These are phyloP conservation scores for Aspergillus coremiiformis DNA, from an alignment of 495 filamentous ascomycete genomes.

Conservation along the genomic window DNA sequence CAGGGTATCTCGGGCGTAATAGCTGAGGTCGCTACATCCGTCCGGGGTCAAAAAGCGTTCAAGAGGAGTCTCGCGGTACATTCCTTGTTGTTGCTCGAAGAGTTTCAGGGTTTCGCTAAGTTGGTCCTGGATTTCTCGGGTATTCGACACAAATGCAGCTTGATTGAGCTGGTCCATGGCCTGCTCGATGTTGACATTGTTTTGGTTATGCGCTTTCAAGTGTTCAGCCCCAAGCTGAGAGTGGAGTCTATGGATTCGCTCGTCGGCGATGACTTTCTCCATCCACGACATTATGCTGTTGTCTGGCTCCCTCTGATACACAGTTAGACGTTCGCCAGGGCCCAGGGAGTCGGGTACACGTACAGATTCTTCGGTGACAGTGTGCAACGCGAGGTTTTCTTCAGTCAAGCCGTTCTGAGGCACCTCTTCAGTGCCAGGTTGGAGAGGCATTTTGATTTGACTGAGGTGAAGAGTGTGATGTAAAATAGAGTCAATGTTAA, in stretches of 20 bases:
- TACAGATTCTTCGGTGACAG: conserved; percentile 1
- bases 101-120: conserved; percentile 4
- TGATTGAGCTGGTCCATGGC: conserved; percentile 7
- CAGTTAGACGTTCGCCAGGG: neutral
- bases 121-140: neutral
- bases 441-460: neutral
- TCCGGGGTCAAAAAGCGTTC: conserved; percentile 20
- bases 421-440: neutral
- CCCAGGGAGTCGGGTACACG: neutral
- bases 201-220: neutral
- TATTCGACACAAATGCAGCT: neutral
- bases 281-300: conserved; percentile 8
- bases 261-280: conserved; percentile 17
- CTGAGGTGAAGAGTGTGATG: neutral
- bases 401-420: conserved; percentile 8
- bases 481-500: neutral
- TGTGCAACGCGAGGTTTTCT: conserved; percentile 5
- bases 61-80: conserved; percentile 13
- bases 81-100: conserved; percentile 7
- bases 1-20: conserved; percentile 12
- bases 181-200: conserved; percentile 1
- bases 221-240: conserved; percentile 1
- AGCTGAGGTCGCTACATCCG: conserved; percentile 14
- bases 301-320: neutral
- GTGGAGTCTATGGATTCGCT: conserved; percentile 11